These are phyloP conservation scores for Metschnikowia amazonensis DNA, from an alignment of 805 yeast genomes.

Conservation along the genomic window DNA sequence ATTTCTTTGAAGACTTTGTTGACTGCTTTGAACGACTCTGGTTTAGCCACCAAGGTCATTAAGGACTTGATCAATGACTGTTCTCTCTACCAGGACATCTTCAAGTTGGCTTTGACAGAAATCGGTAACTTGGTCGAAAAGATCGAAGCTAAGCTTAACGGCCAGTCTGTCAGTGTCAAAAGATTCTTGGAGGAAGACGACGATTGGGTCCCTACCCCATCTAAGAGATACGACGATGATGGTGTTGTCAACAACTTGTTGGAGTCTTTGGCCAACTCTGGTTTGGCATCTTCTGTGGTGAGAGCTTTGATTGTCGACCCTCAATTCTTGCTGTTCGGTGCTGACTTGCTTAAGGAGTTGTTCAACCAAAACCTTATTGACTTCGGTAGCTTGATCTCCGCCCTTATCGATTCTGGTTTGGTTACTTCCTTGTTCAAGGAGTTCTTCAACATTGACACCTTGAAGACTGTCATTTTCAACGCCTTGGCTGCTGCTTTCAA, in stretches of 20 bases:
- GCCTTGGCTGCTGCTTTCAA: slow-evolving; percentile 43
- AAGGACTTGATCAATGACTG: slow-evolving; percentile 36
- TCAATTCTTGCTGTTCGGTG: slow-evolving; percentile 38
- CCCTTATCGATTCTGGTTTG: slow-evolving; percentile 35
- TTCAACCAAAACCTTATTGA: slow-evolving; percentile 28
- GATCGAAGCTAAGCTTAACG: slow-evolving; percentile 24
- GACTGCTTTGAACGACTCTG: slow-evolving; percentile 39
- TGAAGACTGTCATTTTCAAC: slow-evolving; percentile 38
- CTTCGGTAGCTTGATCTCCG: slow-evolving; percentile 26
- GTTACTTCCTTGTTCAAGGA: slow-evolving; percentile 34
- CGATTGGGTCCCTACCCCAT: slow-evolving; percentile 1
- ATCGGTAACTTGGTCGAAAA: slow-evolving; percentile 29
- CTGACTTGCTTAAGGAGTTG: slow-evolving; percentile 30
- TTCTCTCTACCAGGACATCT: slow-evolving; percentile 37
- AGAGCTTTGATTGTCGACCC: slow-evolving; percentile 35
- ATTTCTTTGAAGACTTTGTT: slow-evolving; percentile 36
- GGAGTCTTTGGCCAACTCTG: slow-evolving; percentile 43
- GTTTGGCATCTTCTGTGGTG: slow-evolving; percentile 39
- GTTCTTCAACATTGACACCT: slow-evolving; percentile 36
- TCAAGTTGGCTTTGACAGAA: slow-evolving; percentile 30
- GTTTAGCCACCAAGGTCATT: slow-evolving; percentile 37
- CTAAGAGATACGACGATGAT: slow-evolving; percentile 16
- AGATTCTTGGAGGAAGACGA: slow-evolving; percentile 19
- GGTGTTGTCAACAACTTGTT: slow-evolving; percentile 31
- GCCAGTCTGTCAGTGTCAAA: slow-evolving; percentile 19